Percentiles rank a stretch among this genome's conserved stretches.
These are phyloP conservation scores for Cyclocybe aegerita DNA, from an alignment of 768 basidiomycete species.

Conservation along the genomic window DNA sequence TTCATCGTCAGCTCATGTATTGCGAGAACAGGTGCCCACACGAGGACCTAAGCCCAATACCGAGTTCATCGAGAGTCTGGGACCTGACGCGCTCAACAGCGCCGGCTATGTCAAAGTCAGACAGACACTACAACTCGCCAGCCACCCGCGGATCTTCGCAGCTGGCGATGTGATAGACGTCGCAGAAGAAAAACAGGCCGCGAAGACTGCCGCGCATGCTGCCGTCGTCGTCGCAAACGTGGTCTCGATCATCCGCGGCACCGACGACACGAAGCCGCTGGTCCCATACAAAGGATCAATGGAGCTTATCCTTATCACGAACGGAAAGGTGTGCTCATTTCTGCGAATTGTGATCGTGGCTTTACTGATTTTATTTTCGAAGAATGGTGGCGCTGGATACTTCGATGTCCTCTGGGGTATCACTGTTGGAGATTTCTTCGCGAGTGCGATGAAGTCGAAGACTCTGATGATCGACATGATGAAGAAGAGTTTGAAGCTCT, in stretches of 20 bases:
- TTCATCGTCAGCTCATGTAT: not conserved
- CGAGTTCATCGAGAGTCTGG: constrained; percentile 45
- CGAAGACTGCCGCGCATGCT: constrained; percentile 46
- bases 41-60: constrained; percentile 48
- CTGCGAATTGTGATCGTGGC: not conserved
- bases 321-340: constrained; percentile 47
- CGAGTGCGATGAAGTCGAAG: constrained; percentile 40
- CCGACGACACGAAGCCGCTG: constrained; percentile 24
- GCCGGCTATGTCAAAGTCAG: constrained; percentile 48
- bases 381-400: constrained; percentile 44
- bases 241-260: constrained; percentile 32
- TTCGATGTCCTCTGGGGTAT: constrained; percentile 47
- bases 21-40: constrained; percentile 26
- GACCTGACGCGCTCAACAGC: constrained; percentile 31
- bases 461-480: constrained; percentile 20
- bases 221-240: constrained; percentile 50
- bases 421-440: constrained; percentile 44
- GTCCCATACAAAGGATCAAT: constrained; percentile 44
- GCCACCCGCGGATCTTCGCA: constrained; percentile 57
- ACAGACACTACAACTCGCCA: constrained; percentile 56
- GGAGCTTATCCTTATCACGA: constrained; percentile 56
- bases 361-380: constrained; percentile 1
- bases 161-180: constrained; percentile 65
- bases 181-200: constrained; percentile 58
- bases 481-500: not conserved